Evolutionary conservation across 148 eudicot species (phyloP).

Genomic region (Talinum fruticosum): DNA sequence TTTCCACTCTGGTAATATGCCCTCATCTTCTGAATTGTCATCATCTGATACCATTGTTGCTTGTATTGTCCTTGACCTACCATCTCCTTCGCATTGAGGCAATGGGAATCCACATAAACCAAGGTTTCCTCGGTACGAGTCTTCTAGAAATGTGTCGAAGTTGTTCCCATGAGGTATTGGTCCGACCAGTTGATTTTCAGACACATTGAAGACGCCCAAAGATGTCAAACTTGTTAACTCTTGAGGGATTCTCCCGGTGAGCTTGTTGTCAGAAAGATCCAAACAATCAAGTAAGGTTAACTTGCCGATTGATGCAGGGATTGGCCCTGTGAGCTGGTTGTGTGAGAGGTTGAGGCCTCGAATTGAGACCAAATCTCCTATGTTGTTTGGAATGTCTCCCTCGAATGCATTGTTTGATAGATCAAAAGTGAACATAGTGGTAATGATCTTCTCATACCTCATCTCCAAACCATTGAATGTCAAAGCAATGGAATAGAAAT

Average conservation of each 20-base stretch:
- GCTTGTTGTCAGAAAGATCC: constrained; percentile 31
- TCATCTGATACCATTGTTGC: neutral
- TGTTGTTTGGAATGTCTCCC: constrained; percentile 24
- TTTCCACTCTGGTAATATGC: constrained; percentile 13
- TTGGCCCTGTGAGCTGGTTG: constrained; percentile 22
- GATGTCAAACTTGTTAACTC: too few species aligned
- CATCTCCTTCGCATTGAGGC: constrained; percentile 13
- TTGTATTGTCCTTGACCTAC: neutral
- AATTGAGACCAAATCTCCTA: constrained; percentile 20
- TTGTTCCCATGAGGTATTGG: too few species aligned
- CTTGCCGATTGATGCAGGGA: constrained; percentile 23
- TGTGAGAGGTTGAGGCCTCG: constrained; percentile 33
- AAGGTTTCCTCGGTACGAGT: constrained; percentile 22
- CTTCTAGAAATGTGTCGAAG: too few species aligned
- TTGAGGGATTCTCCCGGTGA: too few species aligned
- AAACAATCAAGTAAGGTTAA: constrained; percentile 20
- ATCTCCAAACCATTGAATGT: constrained; percentile 1
- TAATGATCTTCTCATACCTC: constrained; percentile 4
- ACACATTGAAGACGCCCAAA: constrained; percentile 23
- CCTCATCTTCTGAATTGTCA: too few species aligned
- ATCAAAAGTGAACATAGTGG: constrained; percentile 3
- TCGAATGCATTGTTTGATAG: constrained; percentile 25
- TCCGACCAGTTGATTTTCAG: constrained; percentile 7
- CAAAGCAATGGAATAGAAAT: constrained; percentile 6
- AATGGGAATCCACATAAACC: constrained; percentile 32